Conservation (phyloP, 2,329 filamentous ascomycete genomes). For the Blumeria graminis region DNA sequence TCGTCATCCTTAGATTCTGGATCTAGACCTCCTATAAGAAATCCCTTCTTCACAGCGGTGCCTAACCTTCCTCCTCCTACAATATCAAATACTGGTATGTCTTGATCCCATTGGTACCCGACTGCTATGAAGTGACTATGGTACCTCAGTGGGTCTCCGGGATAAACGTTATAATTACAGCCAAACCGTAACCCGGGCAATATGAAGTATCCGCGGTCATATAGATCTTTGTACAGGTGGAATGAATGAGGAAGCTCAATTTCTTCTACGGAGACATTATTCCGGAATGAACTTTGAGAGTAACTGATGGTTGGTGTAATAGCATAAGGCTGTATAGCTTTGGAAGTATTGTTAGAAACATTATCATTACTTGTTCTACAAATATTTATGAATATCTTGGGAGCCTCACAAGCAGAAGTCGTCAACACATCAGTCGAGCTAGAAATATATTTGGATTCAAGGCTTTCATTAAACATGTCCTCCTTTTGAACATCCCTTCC, state of each 20-base stretch:
- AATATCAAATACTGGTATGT: conserved; percentile 63
- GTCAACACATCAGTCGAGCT: conserved; percentile 6
- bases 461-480: not conserved
- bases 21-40: conserved; percentile 53
- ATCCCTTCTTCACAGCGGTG: conserved; percentile 91
- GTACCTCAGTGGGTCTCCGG: conserved; percentile 80
- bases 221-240: conserved; percentile 58
- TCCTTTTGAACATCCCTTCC: conserved; percentile 4
- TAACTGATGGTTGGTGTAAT: conserved; percentile 23
- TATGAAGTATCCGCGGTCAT: conserved; percentile 59
- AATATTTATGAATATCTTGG: too few species aligned
- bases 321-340: conserved; percentile 9
- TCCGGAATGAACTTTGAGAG: conserved; percentile 13
- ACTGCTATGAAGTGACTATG: conserved; percentile 84
- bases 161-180: conserved; percentile 83
- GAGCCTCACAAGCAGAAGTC: conserved; percentile 4
- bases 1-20: conserved; percentile 13
- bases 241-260: conserved; percentile 29
- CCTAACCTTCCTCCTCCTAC: conserved; percentile 71
- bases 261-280: conserved; percentile 5
- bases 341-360: conserved; percentile 15
- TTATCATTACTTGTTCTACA: not conserved
- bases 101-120: conserved; percentile 68
- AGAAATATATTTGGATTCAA: not conserved
- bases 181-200: conserved; percentile 87